Evolutionary conservation across 2,329 filamentous ascomycete species (phyloP).

Genomic region (Penicillium brevicompactum): DNA sequence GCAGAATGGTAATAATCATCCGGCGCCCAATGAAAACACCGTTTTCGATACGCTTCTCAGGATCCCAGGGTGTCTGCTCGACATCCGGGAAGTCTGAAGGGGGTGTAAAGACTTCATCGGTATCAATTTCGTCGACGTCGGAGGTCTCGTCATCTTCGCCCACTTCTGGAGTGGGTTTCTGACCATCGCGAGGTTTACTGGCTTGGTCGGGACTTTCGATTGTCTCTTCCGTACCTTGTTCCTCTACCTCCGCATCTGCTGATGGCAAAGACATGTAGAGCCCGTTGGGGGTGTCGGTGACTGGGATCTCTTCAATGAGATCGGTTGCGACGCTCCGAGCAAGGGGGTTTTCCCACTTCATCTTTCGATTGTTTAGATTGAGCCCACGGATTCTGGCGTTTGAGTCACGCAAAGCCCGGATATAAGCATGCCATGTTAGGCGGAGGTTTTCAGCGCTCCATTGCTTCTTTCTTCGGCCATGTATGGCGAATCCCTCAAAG

Average conservation of each 20-base stretch:
- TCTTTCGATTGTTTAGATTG: conserved; percentile 14
- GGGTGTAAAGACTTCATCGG: conserved; percentile 10
- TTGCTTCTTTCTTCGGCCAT: conserved; percentile 68
- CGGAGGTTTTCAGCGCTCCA: conserved; percentile 76
- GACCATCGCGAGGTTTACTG: neutral
- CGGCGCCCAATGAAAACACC: conserved; percentile 45
- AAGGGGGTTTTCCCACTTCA: conserved; percentile 37
- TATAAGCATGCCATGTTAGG: conserved; percentile 66
- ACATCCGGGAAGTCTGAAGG: neutral
- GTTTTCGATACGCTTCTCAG: conserved; percentile 39
- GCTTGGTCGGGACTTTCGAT: neutral
- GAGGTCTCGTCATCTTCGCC: conserved; percentile 10
- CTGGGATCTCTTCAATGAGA: conserved; percentile 5
- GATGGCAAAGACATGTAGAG: conserved; percentile 32
- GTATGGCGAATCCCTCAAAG: conserved; percentile 76
- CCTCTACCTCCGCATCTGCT: neutral
- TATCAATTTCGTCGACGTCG: conserved; percentile 4
- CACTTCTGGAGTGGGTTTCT: neutral
- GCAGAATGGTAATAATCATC: conserved; percentile 42
- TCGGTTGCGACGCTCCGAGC: conserved; percentile 9
- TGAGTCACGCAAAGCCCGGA: conserved; percentile 46
- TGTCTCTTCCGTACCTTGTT: neutral
- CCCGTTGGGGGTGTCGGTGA: conserved; percentile 13
- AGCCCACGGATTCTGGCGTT: conserved; percentile 28
- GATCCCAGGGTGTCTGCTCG: conserved; percentile 11